These are phyloP conservation scores for Boeremia exigua DNA, from an alignment of 2,329 filamentous ascomycete genomes.

Conservation along the genomic window DNA sequence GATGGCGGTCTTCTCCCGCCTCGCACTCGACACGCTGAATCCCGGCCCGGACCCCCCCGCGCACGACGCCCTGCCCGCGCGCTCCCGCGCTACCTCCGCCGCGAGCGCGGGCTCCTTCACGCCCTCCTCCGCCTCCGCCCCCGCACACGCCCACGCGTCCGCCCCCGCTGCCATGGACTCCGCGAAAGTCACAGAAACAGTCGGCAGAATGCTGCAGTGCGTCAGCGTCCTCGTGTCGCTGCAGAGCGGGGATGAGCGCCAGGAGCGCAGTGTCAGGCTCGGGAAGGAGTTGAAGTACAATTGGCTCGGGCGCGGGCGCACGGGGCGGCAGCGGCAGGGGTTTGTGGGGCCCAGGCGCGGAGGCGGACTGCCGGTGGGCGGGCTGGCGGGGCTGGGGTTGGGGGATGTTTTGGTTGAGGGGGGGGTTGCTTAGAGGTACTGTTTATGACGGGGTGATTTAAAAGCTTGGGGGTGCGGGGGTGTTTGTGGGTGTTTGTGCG, in stretches of 20 bases:
- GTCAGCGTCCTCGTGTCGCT: constrained; percentile 87
- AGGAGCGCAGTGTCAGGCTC: constrained; percentile 81
- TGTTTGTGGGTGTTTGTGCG: no score
- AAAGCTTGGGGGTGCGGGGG: no score
- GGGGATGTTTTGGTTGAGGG: no score
- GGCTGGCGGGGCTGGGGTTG: background rate
- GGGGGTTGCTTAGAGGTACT: no score
- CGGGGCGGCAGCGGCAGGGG: constrained; percentile 85
- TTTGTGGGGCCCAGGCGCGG: constrained; percentile 70
- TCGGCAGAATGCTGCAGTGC: constrained; percentile 94
- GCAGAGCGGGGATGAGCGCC: constrained; percentile 72
- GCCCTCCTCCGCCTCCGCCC: constrained; percentile 41
- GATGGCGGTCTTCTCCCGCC: constrained; percentile 86
- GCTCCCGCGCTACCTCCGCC: constrained; percentile 85
- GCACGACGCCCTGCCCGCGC: constrained; percentile 49
- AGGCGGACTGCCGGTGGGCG: constrained; percentile 17
- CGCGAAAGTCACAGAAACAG: constrained; percentile 89
- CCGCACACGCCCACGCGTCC: constrained; percentile 18
- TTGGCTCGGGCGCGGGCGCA: constrained; percentile 90
- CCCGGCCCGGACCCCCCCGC: constrained; percentile 49
- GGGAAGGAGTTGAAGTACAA: constrained; percentile 92
- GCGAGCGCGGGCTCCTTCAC: constrained; percentile 64
- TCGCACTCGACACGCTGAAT: constrained; percentile 78
- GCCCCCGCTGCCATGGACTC: constrained; percentile 51
- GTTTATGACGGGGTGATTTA: no score